phyloP scores from a whole-genome alignment of 768 basidiomycete genomes.

The Trametes maxima region DNA sequence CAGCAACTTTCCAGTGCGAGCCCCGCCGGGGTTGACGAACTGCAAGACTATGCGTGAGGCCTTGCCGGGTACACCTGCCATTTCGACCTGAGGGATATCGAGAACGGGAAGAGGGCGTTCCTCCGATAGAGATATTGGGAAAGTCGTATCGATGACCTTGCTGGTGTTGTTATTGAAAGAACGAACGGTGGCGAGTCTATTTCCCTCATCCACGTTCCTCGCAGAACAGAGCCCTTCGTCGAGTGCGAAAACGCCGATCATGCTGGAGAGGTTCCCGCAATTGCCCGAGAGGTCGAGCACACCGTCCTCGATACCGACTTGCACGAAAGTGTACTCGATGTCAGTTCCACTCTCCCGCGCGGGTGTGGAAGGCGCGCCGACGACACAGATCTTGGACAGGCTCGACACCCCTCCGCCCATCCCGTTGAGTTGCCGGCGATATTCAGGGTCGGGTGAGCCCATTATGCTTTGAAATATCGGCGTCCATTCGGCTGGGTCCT shows the following conservation, averaged over 20 bases:
- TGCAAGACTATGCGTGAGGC: conserved; percentile 68
- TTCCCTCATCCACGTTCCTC: conserved; percentile 15
- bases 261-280: conserved; percentile 74
- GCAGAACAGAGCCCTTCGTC: conserved; percentile 58
- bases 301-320: conserved; percentile 55
- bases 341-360: conserved; percentile 51
- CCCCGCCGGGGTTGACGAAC: conserved; percentile 67
- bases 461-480: conserved; percentile 70
- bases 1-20: conserved; percentile 69
- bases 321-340: conserved; percentile 71
- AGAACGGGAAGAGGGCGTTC: conserved; percentile 38
- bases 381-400: conserved; percentile 73
- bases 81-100: conserved; percentile 50
- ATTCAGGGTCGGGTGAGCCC: conserved; percentile 76
- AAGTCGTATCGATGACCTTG: conserved; percentile 69
- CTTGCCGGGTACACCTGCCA: conserved; percentile 71
- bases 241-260: conserved; percentile 73
- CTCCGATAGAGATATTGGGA: conserved; percentile 46
- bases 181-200: conserved; percentile 48
- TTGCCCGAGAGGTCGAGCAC: conserved; percentile 71
- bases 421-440: conserved; percentile 74
- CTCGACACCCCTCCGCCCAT: conserved; percentile 82
- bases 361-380: conserved; percentile 49
- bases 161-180: conserved; percentile 74
- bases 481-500: conserved; percentile 52